Evolutionary conservation across 768 basidiomycete genomes (phyloP), one percentile per base, ranked within the genome.

Genomic region (Cystofilobasidium capitatum): DNA sequence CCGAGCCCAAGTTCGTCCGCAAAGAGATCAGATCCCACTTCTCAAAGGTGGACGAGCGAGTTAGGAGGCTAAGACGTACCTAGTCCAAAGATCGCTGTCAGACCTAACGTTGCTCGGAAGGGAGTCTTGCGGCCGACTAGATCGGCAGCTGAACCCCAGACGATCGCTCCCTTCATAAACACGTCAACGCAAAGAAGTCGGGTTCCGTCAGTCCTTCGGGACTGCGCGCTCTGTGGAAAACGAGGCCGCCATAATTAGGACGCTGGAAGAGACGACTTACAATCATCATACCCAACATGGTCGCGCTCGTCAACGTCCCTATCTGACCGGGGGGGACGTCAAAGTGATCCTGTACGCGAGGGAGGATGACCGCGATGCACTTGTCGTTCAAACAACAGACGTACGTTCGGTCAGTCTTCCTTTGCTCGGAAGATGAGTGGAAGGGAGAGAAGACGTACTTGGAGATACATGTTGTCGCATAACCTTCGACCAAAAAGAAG

Each of bases 221-320:
- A n/a, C n/a, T n/a, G n/a, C n/a, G n/a, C n/a, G n/a, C n/a, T 70
- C 70, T 68, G 72, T 0, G 73, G 71, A 24, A 72, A 69, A 29
- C 68, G n/a, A 64, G 49, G 49, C 9, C 1, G 22, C 4, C 24
- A 24, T 22, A 10, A 33, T 10, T 22, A n/a, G n/a, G n/a, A n/a
- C n/a, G n/a, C n/a, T n/a, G n/a, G n/a, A 92, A 5, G 87, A 88
- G 12, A 92, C 89, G 88, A 1, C 93, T 16, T 14, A 63, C 90
- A 60, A 96, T 75, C 91, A 97, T 96, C 94, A 98, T 98, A n/a
- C 94, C 90, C 14, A 83, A 85, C 74, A 92, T 92, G 83, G 90
- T 91, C 4, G 88, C 85, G 4, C 91, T 89, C 0, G 91, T 93
- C 17, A 97, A 78, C 0, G 82, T 76, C 29, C 92, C 94, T 58